phyloP scores from a whole-genome alignment of 768 basidiomycete species.

The Hypholoma sublateritium region DNA sequence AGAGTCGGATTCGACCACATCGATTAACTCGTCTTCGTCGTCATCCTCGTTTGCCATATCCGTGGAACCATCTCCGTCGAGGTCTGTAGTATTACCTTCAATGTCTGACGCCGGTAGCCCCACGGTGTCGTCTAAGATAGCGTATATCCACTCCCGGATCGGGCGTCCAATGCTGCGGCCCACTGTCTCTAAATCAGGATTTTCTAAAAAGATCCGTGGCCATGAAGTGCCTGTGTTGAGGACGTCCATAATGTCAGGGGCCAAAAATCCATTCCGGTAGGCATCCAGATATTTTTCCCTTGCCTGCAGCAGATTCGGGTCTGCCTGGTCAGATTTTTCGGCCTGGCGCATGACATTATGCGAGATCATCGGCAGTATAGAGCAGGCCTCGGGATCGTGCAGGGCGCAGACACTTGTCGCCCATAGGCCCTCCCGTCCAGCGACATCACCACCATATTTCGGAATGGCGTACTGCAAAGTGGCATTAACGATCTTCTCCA shows the following conservation, averaged over 20 bases:
- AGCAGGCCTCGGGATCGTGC: conserved; percentile 58
- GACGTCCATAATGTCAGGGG: conserved; percentile 57
- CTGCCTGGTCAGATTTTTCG: conserved; percentile 28
- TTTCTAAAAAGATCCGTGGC: conserved; percentile 74
- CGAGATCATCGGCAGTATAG: conserved; percentile 53
- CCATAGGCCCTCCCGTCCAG: conserved; percentile 46
- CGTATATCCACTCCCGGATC: conserved; percentile 65
- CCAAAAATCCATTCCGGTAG: conserved; percentile 58
- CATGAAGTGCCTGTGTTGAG: conserved; percentile 66
- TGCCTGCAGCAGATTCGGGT: conserved; percentile 35
- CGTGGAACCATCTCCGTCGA: conserved; percentile 8
- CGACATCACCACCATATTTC: conserved; percentile 44
- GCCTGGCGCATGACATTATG: conserved; percentile 37
- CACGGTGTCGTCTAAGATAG: conserved; percentile 65
- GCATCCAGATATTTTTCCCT: conserved; percentile 58
- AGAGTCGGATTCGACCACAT: conserved; percentile 64
- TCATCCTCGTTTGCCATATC: conserved; percentile 22
- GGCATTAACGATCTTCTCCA: conserved; percentile 70
- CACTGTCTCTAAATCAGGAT: conserved; percentile 72
- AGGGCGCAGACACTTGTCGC: conserved; percentile 59
- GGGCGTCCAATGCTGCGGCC: conserved; percentile 60
- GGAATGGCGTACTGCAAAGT: conserved; percentile 80
- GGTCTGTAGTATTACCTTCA: conserved; percentile 21
- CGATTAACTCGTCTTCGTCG: conserved; percentile 62
- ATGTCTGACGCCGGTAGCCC: conserved; percentile 48